Conservation (phyloP, 768 basidiomycete species). For the Leccinellum rugosiceps region DNA sequence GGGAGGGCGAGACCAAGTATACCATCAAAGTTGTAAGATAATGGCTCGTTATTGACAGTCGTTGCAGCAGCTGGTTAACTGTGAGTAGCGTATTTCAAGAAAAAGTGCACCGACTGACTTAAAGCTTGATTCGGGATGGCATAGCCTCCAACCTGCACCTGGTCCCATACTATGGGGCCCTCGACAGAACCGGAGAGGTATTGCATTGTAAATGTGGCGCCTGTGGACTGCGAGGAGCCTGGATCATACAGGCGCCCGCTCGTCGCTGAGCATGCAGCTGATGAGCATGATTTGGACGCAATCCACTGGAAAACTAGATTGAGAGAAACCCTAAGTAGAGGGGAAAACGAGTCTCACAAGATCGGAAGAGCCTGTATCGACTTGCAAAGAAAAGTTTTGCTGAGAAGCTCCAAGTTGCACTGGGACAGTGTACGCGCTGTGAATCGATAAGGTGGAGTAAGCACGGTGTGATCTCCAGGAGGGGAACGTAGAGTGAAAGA, state of each 20-base stretch:
- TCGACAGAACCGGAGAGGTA: slow-evolving; percentile 59
- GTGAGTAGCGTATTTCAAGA: not conserved
- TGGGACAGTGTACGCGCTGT: slow-evolving; percentile 65
- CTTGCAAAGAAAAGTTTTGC: slow-evolving; percentile 60
- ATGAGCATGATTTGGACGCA: slow-evolving; percentile 61
- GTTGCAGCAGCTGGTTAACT: slow-evolving; percentile 52
- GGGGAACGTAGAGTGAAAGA: not conserved
- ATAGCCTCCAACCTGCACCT: slow-evolving; percentile 61
- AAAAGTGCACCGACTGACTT: slow-evolving; percentile 38
- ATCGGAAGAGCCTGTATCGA: slow-evolving; percentile 83
- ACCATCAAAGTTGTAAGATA: slow-evolving; percentile 56
- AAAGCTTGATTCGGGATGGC: slow-evolving; percentile 63
- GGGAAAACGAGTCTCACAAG: slow-evolving; percentile 45
- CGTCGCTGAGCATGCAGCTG: slow-evolving; percentile 47
- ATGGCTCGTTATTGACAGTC: slow-evolving; percentile 52
- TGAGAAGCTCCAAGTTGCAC: slow-evolving; percentile 47
- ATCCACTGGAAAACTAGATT: slow-evolving; percentile 56
- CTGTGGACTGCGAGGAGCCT: slow-evolving; percentile 42
- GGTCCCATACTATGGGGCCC: slow-evolving; percentile 72
- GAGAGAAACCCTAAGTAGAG: not conserved
- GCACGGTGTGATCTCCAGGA: not conserved
- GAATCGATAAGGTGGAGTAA: slow-evolving; percentile 1
- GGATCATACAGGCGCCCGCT: slow-evolving; percentile 56
- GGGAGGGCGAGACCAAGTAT: slow-evolving; percentile 77
- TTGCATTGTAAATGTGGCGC: slow-evolving; percentile 42